Conservation (phyloP, 1,139 yeast genomes). For the Blastobotrys persicus region DNA sequence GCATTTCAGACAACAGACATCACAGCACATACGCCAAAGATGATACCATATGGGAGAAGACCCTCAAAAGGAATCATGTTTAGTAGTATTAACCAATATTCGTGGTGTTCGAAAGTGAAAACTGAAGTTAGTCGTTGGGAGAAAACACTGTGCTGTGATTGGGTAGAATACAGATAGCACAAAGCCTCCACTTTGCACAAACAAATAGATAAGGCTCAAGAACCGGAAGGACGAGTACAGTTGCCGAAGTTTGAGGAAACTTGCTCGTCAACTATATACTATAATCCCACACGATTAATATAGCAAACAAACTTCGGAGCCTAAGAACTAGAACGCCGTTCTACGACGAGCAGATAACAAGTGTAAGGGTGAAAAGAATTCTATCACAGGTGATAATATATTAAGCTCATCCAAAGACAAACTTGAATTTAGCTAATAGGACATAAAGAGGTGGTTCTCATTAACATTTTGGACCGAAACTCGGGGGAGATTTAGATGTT, state of each 20-base stretch:
- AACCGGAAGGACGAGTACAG: too few relatives aligned
- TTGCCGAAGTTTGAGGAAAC: too few relatives aligned
- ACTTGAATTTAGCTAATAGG: conserved; percentile 7
- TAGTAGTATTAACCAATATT: conserved; percentile 6
- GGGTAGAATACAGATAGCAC: too few relatives aligned
- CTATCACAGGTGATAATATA: conserved; percentile 9
- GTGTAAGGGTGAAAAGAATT: not conserved
- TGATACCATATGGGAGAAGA: conserved; percentile 62
- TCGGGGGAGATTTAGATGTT: conserved; percentile 68
- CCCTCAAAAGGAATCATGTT: conserved; percentile 72
- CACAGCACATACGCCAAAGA: conserved; percentile 48
- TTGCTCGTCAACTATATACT: too few relatives aligned
- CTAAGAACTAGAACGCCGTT: too few relatives aligned
- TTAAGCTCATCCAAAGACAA: conserved; percentile 4
- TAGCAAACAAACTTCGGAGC: too few relatives aligned
- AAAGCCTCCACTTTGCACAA: not conserved
- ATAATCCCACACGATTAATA: too few relatives aligned
- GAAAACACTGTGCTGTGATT: conserved; percentile 3
- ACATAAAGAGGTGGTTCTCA: conserved; percentile 8
- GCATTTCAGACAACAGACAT: not conserved
- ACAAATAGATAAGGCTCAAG: too few relatives aligned
- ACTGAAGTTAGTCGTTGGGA: conserved; percentile 5
- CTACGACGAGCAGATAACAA: too few relatives aligned
- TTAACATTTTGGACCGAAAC: conserved; percentile 18
- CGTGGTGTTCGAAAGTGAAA: conserved; percentile 1